Evolutionary conservation across 176 grass and related monocot genomes (phyloP), one percentile per base, ranked within the genome.

Genomic region (Rhynchospora breviuscula): DNA sequence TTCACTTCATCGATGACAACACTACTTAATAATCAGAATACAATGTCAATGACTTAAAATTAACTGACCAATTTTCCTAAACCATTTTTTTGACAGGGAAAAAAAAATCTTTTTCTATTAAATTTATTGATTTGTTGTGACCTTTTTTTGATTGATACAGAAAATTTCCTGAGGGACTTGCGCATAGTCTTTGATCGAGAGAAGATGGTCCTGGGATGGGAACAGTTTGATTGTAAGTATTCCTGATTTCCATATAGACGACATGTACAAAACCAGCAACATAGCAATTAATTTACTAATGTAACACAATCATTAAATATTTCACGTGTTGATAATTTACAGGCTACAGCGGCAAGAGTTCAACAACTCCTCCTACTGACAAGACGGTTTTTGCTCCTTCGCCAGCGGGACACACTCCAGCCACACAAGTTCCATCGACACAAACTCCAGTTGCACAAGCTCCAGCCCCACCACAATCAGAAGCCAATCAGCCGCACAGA

Each of bases 161-260:
- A 85, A 81, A 86, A 86, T 48, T 89, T 89, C 40, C 40, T 89
- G 19, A 78, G 31, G 3, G 88, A 84, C 4, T 84, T 86, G 11
- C 77, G 49, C 10, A 11, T 89, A 17, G 78, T 89, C 78, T 89
- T 89, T 17, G 29, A 89, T 56, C 76, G 87, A 35, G 83, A 89
- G 45, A 59, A 44, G 12, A 22, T 66, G 23, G 23, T 89, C 48
- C 78, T 89, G 58, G 83, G 87, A 1, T 89, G 87, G 87, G n/a
- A 89, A 54, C 15, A 82, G 26, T 85, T 51, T 21, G 78, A 89
- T 23, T 89, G 87, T 89, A 63, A 89, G 87, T 85, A 78, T 17
- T 69, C 12, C 35, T 43, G 4, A 18, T 23, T 79, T 78, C 25
- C 8, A 18, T 78, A 5, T 23, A 7, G 4, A 18, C n/a, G 25